Evolutionary conservation across 306 rosid genomes (phyloP).

Genomic region (Gleditsia sinensis): DNA sequence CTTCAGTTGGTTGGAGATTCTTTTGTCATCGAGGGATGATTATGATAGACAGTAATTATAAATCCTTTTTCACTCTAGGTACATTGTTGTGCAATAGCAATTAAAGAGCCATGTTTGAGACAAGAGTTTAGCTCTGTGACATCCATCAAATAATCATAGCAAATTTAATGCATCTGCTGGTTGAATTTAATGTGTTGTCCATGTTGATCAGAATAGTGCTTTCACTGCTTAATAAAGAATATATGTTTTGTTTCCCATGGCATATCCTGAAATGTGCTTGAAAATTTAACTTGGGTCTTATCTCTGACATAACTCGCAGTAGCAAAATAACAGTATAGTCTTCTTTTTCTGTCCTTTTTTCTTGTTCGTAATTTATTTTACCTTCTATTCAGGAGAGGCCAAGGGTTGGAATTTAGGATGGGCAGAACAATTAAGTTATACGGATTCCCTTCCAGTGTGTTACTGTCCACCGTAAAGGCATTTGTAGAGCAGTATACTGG

Average conservation of each 20-base stretch:
- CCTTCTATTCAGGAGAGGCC: slow-evolving; percentile 26
- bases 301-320: slow-evolving; percentile 1
- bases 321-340: background rate
- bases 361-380: background rate
- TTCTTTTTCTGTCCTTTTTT: background rate
- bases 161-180: background rate
- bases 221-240: background rate
- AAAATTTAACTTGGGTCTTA: background rate
- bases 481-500: slow-evolving; percentile 60
- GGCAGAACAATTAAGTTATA: slow-evolving; percentile 62
- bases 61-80: background rate
- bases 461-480: slow-evolving; percentile 17
- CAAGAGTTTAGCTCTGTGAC: background rate
- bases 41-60: background rate
- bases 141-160: background rate
- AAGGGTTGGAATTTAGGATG: slow-evolving; percentile 41
- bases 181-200: background rate
- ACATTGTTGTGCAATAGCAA: background rate
- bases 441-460: slow-evolving; percentile 56
- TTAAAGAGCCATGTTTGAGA: background rate
- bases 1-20: background rate
- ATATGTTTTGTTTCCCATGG: background rate
- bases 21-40: background rate
- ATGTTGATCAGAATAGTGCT: background rate
- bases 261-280: background rate